Evolutionary conservation across 768 basidiomycete genomes (phyloP).

Genomic region (Dentipellis sp.): DNA sequence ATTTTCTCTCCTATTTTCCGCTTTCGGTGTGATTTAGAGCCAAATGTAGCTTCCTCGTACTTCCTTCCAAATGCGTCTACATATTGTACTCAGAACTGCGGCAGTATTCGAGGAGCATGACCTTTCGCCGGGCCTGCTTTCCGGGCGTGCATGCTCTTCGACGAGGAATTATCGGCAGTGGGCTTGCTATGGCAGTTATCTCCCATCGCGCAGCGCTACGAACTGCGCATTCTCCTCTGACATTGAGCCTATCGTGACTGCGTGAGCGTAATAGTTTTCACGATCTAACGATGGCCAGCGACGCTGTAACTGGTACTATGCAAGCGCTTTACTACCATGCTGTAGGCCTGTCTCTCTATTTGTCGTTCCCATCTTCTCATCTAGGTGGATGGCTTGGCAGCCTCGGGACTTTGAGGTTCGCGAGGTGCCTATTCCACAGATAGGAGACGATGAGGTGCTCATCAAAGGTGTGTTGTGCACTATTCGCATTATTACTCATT

Average conservation of each 20-base stretch:
- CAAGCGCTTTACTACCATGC: not conserved
- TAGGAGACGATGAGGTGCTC: not conserved
- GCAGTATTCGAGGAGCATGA: not conserved
- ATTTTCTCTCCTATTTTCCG: not conserved
- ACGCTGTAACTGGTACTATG: not conserved
- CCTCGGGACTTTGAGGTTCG: not conserved
- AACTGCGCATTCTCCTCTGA: too few relatives aligned
- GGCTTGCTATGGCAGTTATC: too few relatives aligned
- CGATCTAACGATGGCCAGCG: too few relatives aligned
- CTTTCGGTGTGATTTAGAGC: too few relatives aligned
- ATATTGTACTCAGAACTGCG: not conserved
- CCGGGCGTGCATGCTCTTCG: too few relatives aligned
- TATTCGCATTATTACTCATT: not conserved
- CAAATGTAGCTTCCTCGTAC: not conserved
- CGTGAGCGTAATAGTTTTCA: too few relatives aligned
- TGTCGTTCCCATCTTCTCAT: not conserved
- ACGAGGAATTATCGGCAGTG: too few relatives aligned
- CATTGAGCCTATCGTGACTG: too few relatives aligned
- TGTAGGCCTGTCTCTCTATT: not conserved
- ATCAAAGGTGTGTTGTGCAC: not conserved
- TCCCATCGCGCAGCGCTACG: too few relatives aligned
- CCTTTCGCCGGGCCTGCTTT: not conserved
- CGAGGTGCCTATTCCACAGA: not conserved
- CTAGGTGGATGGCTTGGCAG: not conserved
- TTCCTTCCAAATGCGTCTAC: not conserved